Evolutionary conservation across 2,329 filamentous ascomycete species (phyloP), one percentile per base, ranked within the genome.

Genomic region (Colletotrichum graminicola): DNA sequence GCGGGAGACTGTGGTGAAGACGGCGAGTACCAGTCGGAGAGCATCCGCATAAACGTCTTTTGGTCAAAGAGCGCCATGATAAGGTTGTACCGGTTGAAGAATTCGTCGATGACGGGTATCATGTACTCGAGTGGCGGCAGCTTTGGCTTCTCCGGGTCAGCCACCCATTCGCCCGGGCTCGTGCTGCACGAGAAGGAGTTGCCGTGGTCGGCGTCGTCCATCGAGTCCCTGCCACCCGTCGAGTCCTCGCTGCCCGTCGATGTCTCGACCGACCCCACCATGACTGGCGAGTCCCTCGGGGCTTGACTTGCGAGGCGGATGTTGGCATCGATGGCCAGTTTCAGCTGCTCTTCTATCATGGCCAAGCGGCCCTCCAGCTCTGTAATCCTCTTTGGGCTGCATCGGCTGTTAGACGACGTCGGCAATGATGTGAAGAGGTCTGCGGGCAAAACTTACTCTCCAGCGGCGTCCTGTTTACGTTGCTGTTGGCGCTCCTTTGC

Each of bases 1-100:
- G 67, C 67, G 67, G 1, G 64, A 43, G 7, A 49, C 29, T 1
- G 75, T 52, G 74, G 73, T 1, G 75, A 66, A 2, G 70, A 55
- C 3, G 76, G 68, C 2, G 75, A 76, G 55, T 83, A 84, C 76
- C 80, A 84, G 0, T 74, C 72, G 5, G 77, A 76, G 2, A 84
- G 64, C 72, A 82, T 74, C 8, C 73, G 74, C 78, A 82, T 81
- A 51, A 84, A 84, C 0, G 76, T 77, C 1, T 71, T 62, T 34
- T 81, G 79, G 39, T 80, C 73, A 57, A 83, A 84, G 5, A 84
- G 75, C 1, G 82, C 82, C 5, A 83, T 73, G 0, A 80, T 75
- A 2, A 69, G 51, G 73, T 84, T 84, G 66, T 80, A 81, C 6
- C 75, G 73, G 7, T 69, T 62, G 63, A 84, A 84, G 74, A 81